Conservation (phyloP, 306 rosid genomes). For the Glycine soja region DNA sequence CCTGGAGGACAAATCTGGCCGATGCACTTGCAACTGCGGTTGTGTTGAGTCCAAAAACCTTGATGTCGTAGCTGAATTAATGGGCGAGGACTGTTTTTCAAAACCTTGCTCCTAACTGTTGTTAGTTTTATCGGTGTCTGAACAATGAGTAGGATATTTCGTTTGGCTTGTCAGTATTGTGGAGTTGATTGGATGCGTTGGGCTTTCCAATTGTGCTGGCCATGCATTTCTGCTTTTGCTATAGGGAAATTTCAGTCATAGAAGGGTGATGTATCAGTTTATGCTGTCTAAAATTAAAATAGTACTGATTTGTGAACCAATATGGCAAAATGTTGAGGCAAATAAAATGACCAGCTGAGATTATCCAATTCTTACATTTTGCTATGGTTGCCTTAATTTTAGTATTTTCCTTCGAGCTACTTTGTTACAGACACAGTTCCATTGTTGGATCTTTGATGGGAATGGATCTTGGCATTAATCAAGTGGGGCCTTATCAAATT, state of each 20-base stretch:
- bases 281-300: background rate
- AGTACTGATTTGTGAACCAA: background rate
- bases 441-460: background rate
- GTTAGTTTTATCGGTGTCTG: background rate
- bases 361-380: background rate
- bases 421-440: background rate
- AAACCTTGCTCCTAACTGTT: background rate
- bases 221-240: background rate
- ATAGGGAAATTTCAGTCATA: background rate
- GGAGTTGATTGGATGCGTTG: background rate
- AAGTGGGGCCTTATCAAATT: background rate
- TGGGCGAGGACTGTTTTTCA: background rate
- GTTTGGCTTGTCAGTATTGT: background rate
- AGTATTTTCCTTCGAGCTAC: constrained; percentile 1
- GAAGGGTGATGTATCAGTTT: background rate
- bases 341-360: background rate
- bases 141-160: background rate
- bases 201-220: background rate
- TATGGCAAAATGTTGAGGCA: background rate
- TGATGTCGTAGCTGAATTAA: background rate
- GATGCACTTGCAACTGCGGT: background rate
- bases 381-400: background rate
- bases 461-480: constrained; percentile 5
- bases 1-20: background rate
- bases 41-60: background rate